phyloP scores from a whole-genome alignment of 108 stramenopile species.

The Skeletonema menzelii region DNA sequence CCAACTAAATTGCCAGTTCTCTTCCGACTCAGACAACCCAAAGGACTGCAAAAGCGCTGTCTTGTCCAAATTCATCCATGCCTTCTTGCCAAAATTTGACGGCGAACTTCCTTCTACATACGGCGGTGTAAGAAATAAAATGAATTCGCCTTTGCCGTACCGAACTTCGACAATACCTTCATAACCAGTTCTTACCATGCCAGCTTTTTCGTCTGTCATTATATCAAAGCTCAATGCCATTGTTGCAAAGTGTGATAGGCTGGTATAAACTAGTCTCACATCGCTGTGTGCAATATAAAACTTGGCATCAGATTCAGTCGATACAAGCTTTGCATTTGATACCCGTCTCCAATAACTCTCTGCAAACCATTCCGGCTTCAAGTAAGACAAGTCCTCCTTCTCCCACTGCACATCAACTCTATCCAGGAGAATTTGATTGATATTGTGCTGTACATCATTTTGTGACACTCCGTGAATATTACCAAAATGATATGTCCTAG shows the following conservation, averaged over 20 bases:
- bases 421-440: constrained; percentile 65
- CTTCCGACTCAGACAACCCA: background rate
- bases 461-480: constrained; percentile 59
- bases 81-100: constrained; percentile 33
- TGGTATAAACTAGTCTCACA: constrained; percentile 55
- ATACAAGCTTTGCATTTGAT: constrained; percentile 31
- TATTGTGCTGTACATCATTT: constrained; percentile 53
- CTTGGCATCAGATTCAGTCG: constrained; percentile 48
- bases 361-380: constrained; percentile 51
- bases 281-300: constrained; percentile 33
- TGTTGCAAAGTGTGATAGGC: constrained; percentile 45
- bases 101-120: constrained; percentile 16
- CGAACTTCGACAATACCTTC: constrained; percentile 86
- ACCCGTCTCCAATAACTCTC: constrained; percentile 52
- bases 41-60: constrained; percentile 20
- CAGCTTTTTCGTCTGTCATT: constrained; percentile 91
- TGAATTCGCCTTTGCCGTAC: constrained; percentile 37
- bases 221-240: constrained; percentile 66
- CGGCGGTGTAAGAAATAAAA: constrained; percentile 61
- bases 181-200: constrained; percentile 89
- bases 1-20: background rate
- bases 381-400: constrained; percentile 63
- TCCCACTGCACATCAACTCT: constrained; percentile 63
- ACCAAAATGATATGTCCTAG: constrained; percentile 90
- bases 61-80: constrained; percentile 31